Evolutionary conservation across 1,284 basidiomycete species (phyloP), one percentile per base, ranked within the genome.

Genomic region (Sporisorium exsertum): DNA sequence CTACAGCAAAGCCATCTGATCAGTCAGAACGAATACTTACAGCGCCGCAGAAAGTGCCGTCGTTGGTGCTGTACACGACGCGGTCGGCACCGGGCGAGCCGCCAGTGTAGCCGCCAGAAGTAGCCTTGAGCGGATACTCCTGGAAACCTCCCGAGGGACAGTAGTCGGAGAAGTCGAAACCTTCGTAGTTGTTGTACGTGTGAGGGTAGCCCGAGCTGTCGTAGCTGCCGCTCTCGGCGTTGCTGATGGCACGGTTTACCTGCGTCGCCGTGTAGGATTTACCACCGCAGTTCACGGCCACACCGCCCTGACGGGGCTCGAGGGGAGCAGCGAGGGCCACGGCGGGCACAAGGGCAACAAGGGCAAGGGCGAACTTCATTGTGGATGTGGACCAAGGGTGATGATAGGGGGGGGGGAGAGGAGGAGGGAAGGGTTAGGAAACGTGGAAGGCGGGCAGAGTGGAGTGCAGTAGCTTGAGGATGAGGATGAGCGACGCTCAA

Each of bases 71-170:
- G 61, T 77, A 77, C 52, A 80, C 56, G 42, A 78, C 76, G 27
- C 79, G 77, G 68, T 80, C 77, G 15, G 79, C 60, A 22, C 79
- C 79, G 26, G 79, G 79, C 58, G 77, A 79, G 40, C 79, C 79
- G 24, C 76, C 72, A 22, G 77, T 69, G 77, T 72, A 76, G 49
- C 68, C 65, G 2, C 43, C 43, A 4, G 59, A 55, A 2, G 46
- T 40, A 5, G 45, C 35, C 59, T 52, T 60, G 9, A 70, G 55
- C 9, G 71, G 70, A 58, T 64, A 72, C 68, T 80, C 79, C 43
- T 70, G 15, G 71, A 57, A 79, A 16, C 56, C 32, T 9, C 66
- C 61, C 42, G 35, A 37, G 37, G 66, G 43, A 70, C 79, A 80
- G 67, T 74, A 74, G 62, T 70, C 60, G 52, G 66, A 66, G 37